These are phyloP conservation scores for Sporisorium sorghi DNA, from an alignment of 1,284 basidiomycete species.

Conservation along the genomic window DNA sequence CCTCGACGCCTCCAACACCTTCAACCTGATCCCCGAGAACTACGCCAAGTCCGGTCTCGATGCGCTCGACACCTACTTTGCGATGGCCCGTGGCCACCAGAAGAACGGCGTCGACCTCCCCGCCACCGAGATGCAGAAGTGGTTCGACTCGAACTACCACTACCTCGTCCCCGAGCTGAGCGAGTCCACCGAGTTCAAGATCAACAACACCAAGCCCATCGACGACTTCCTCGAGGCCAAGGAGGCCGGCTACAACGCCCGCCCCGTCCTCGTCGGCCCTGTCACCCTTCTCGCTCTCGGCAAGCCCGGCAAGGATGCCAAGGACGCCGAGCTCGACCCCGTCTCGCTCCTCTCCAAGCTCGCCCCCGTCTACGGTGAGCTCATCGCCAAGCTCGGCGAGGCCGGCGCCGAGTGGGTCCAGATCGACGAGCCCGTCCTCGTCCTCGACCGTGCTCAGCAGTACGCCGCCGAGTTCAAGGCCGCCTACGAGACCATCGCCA, in stretches of 20 bases:
- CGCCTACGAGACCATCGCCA: conserved; percentile 84
- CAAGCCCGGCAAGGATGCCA: conserved; percentile 88
- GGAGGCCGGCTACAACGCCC: conserved; percentile 86
- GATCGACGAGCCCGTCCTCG: conserved; percentile 96
- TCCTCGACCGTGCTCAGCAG: conserved; percentile 84
- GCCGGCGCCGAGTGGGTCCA: conserved; percentile 95
- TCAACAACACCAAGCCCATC: conserved; percentile 90
- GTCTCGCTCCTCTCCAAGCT: conserved; percentile 90
- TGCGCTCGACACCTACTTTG: conserved; percentile 86
- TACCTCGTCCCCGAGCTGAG: conserved; percentile 98
- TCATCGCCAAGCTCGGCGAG: conserved; percentile 89
- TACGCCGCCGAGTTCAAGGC: conserved; percentile 84
- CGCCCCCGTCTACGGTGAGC: conserved; percentile 89
- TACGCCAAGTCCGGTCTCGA: conserved; percentile 89
- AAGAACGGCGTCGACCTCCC: conserved; percentile 91
- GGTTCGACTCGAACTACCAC: conserved; percentile 99
- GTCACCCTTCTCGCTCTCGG: conserved; percentile 94
- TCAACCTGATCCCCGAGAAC: conserved; percentile 96
- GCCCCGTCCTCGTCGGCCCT: conserved; percentile 95
- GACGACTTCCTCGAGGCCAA: conserved; percentile 96
- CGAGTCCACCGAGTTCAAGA: conserved; percentile 90
- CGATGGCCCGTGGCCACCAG: conserved; percentile 99
- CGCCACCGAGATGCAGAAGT: conserved; percentile 99
- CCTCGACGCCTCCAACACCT: conserved; percentile 94
- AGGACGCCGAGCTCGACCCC: conserved; percentile 83